phyloP scores from a whole-genome alignment of 768 basidiomycete genomes.

The Hortiboletus flavorubellus region DNA sequence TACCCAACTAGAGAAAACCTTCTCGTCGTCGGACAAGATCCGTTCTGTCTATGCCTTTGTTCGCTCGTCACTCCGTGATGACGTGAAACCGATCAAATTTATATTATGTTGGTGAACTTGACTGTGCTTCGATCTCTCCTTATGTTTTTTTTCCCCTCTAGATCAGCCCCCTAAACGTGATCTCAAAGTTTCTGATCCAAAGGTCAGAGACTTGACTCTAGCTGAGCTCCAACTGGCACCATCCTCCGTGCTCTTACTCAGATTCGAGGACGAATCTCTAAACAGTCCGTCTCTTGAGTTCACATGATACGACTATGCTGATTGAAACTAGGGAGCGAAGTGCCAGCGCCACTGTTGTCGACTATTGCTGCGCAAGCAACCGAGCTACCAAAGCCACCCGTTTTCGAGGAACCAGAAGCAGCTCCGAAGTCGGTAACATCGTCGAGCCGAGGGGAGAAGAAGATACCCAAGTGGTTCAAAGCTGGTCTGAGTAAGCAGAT shows the following conservation, averaged over 20 bases:
- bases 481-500: slow-evolving; percentile 51
- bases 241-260: slow-evolving; percentile 70
- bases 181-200: slow-evolving; percentile 74
- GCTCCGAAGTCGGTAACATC: slow-evolving; percentile 3
- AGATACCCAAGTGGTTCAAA: slow-evolving; percentile 81
- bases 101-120: slow-evolving; percentile 62
- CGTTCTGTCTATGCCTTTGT: slow-evolving; percentile 84
- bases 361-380: slow-evolving; percentile 55
- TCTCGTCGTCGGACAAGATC: slow-evolving; percentile 78
- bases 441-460: slow-evolving; percentile 35
- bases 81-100: slow-evolving; percentile 77
- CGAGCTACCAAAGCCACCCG: slow-evolving; percentile 63
- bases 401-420: slow-evolving; percentile 24
- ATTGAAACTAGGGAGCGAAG: slow-evolving; percentile 42
- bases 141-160: slow-evolving; percentile 28
- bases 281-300: slow-evolving; percentile 47
- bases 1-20: slow-evolving; percentile 74
- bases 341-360: slow-evolving; percentile 62
- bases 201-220: slow-evolving; percentile 64
- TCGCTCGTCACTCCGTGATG: slow-evolving; percentile 63
- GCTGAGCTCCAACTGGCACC: slow-evolving; percentile 74
- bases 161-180: slow-evolving; percentile 88
- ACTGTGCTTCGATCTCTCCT: not conserved
- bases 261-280: slow-evolving; percentile 68
- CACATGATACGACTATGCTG: not conserved